Evolutionary conservation across 768 basidiomycete species (phyloP).

Genomic region (Rhizopogon roseolus): DNA sequence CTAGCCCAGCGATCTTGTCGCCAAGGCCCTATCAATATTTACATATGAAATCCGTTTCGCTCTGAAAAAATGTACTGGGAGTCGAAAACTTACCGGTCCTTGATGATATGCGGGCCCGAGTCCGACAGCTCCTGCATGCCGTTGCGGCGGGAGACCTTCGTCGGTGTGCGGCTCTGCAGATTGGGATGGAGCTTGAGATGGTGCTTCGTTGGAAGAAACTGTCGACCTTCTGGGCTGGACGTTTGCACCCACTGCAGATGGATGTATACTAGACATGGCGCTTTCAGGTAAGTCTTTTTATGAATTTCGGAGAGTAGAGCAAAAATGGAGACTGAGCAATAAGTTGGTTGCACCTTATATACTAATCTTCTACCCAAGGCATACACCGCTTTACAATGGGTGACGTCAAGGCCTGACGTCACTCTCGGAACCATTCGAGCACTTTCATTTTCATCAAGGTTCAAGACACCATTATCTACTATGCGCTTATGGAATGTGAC

Average conservation of each 20-base stretch:
- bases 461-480: background rate
- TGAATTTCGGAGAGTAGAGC: background rate
- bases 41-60: background rate
- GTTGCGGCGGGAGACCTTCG: slow-evolving; percentile 31
- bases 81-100: slow-evolving; percentile 21
- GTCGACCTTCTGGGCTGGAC: background rate
- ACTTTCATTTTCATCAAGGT: background rate
- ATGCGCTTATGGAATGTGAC: background rate
- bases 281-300: background rate
- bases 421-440: background rate
- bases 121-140: slow-evolving; percentile 40
- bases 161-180: background rate
- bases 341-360: background rate
- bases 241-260: slow-evolving; percentile 10
- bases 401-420: background rate
- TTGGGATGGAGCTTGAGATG: background rate
- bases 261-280: slow-evolving; percentile 14
- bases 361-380: background rate
- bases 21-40: slow-evolving; percentile 17
- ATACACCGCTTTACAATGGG: background rate
- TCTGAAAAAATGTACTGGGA: background rate
- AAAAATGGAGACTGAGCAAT: background rate
- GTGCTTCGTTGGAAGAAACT: background rate
- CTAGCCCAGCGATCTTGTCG: slow-evolving; percentile 33
- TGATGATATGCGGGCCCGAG: slow-evolving; percentile 30